Evolutionary conservation across 2,329 filamentous ascomycete genomes (phyloP), one percentile per base, ranked within the genome.

Genomic region (Didymella segeticola): DNA sequence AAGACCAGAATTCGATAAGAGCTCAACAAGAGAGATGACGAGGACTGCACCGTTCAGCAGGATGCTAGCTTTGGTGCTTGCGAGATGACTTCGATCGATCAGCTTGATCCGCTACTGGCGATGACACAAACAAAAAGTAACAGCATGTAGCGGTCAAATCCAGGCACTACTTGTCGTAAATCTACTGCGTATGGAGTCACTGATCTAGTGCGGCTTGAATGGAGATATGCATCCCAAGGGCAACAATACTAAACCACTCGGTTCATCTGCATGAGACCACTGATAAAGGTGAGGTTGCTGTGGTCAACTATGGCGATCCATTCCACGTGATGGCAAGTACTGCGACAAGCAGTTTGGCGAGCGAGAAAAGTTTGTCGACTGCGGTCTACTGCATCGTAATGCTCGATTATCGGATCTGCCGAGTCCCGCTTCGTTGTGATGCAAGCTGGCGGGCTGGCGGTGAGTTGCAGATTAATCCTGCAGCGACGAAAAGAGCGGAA

Each of bases 401-500:
- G 43, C 20, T 19, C 25, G 19, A 6, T 15, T 19, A 5, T 47
- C 37, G 26, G 15, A 26, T 47, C 38, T 33, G 39, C 39, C 38
- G 39, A 48, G 19, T n/a, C 20, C 20, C 22, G 27, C 43, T 38
- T 43, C 41, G 33, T 29, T 29, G 23, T 48, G 30, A 56, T 45
- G 48, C 48, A 49, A 54, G 46, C 36, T 30, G 36, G 50, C 47
- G 38, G 39, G 52, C 36, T 46, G 43, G 56, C 51, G 49, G 45
- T 55, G 52, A 51, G 47, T 42, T 43, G 48, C 46, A 47, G 37
- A 48, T 43, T 51, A 36, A 54, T 60, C 51, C 53, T 58, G 55
- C 57, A 56, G 48, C 53, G 47, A 53, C 38, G 46, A 45, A 54
- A 51, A 50, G 49, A 57, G 55, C 62, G 58, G 62, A 47, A 62